phyloP scores from a whole-genome alignment of 345 rosid species.

The Eucalyptus paniculata region DNA sequence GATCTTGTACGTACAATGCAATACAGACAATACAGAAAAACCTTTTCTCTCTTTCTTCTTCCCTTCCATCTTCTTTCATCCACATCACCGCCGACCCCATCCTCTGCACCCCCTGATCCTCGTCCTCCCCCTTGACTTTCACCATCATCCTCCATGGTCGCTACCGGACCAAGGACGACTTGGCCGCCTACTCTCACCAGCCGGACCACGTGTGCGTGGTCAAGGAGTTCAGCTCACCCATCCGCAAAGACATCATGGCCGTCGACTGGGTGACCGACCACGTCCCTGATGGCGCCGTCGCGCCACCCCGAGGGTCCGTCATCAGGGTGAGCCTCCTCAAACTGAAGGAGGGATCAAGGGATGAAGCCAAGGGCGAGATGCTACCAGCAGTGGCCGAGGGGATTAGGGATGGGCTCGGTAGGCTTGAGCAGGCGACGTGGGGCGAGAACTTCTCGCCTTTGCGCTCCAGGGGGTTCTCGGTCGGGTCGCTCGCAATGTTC shows the following conservation, averaged over 20 bases:
- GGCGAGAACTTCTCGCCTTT: conserved; percentile 73
- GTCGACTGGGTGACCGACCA: conserved; percentile 50
- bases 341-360: conserved; percentile 34
- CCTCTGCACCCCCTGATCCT: conserved; percentile 20
- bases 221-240: conserved; percentile 34
- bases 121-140: conserved; percentile 21
- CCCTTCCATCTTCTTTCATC: too few species aligned
- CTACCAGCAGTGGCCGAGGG: conserved; percentile 21
- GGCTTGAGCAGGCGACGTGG: conserved; percentile 24
- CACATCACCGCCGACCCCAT: too few species aligned
- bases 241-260: conserved; percentile 66
- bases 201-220: conserved; percentile 46
- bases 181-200: conserved; percentile 33
- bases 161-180: conserved; percentile 43
- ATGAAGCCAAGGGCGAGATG: conserved; percentile 33
- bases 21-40: too few species aligned
- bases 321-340: conserved; percentile 27
- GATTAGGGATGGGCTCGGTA: conserved; percentile 20
- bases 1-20: too few species aligned
- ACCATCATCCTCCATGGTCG: conserved; percentile 82
- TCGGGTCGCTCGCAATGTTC: conserved; percentile 44
- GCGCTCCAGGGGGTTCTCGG: conserved; percentile 46
- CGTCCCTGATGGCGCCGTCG: background rate
- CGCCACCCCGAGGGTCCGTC: conserved; percentile 22
- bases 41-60: too few species aligned